phyloP scores from a whole-genome alignment of 805 yeast species.

The Metschnikowia noctiluminum region DNA sequence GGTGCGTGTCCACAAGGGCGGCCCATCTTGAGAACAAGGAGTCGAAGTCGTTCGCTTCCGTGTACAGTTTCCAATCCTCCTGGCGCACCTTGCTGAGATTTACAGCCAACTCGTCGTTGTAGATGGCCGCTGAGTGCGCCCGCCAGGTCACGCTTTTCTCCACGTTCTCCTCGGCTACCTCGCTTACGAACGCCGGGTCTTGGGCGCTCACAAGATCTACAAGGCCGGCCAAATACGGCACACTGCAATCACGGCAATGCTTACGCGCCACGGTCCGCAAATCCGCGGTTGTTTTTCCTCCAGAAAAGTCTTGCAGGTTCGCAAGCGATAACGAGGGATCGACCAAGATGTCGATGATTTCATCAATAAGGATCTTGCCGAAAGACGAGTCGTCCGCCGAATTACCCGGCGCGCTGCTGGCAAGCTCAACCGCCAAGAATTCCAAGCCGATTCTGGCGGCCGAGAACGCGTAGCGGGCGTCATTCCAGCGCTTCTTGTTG shows the following conservation, averaged over 20 bases:
- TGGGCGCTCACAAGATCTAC: slow-evolving; percentile 36
- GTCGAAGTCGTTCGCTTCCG: slow-evolving; percentile 52
- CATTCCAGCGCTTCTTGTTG: slow-evolving; percentile 52
- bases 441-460: slow-evolving; percentile 61
- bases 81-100: slow-evolving; percentile 43
- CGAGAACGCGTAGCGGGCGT: slow-evolving; percentile 51
- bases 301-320: slow-evolving; percentile 36
- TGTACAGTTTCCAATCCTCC: slow-evolving; percentile 23
- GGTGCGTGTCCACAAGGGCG: slow-evolving; percentile 61
- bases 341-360: slow-evolving; percentile 53
- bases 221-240: slow-evolving; percentile 37
- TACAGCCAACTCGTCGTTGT: slow-evolving; percentile 71
- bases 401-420: background rate
- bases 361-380: slow-evolving; percentile 45
- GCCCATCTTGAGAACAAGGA: slow-evolving; percentile 61
- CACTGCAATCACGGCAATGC: slow-evolving; percentile 29
- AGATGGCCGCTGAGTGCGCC: slow-evolving; percentile 54
- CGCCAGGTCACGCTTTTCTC: slow-evolving; percentile 46
- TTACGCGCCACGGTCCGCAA: slow-evolving; percentile 48
- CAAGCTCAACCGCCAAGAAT: slow-evolving; percentile 33
- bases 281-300: slow-evolving; percentile 35
- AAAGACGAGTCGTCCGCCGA: slow-evolving; percentile 6
- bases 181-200: slow-evolving; percentile 37
- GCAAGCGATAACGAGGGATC: slow-evolving; percentile 67
- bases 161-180: slow-evolving; percentile 24